Percentiles rank a stretch among this genome's conserved stretches.
These are phyloP conservation scores for Chaetomium fimeti DNA, from an alignment of 495 filamentous ascomycete genomes.

Conservation along the genomic window DNA sequence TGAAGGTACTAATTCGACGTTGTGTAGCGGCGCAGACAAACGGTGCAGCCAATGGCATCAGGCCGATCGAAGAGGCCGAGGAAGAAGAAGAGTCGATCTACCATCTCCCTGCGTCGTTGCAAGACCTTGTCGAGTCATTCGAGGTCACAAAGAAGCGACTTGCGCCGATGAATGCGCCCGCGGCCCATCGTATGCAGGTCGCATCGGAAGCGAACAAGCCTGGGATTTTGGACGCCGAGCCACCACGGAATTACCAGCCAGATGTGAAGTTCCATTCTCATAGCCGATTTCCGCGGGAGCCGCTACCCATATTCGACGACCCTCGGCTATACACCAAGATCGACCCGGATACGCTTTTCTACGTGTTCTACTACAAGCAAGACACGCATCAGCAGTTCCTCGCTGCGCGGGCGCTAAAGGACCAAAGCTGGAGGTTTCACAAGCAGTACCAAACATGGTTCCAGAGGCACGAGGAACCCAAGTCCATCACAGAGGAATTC, in stretches of 20 bases:
- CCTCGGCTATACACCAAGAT: conserved; percentile 81
- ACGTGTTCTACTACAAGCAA: conserved; percentile 98
- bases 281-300: conserved; percentile 87
- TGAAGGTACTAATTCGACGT: conserved; percentile 26
- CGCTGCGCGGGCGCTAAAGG: conserved; percentile 92
- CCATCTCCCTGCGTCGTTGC: conserved; percentile 85
- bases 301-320: conserved; percentile 85
- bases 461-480: conserved; percentile 95
- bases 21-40: conserved; percentile 50
- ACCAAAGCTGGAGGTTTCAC: conserved; percentile 97
- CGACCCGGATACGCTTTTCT: conserved; percentile 96
- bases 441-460: conserved; percentile 99
- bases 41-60: conserved; percentile 52
- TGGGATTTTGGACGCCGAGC: conserved; percentile 73
- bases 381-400: conserved; percentile 94
- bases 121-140: conserved; percentile 86
- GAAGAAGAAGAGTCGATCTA: conserved; percentile 82
- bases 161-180: conserved; percentile 55
- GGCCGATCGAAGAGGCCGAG: conserved; percentile 45
- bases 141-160: conserved; percentile 74
- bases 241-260: conserved; percentile 79
- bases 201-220: conserved; percentile 69
- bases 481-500: conserved; percentile 96
- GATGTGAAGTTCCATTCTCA: conserved; percentile 75
- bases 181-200: conserved; percentile 69